Base-by-base conservation (phyloP, 2,329 filamentous ascomycete species). In the Pyricularia sp. region DNA sequence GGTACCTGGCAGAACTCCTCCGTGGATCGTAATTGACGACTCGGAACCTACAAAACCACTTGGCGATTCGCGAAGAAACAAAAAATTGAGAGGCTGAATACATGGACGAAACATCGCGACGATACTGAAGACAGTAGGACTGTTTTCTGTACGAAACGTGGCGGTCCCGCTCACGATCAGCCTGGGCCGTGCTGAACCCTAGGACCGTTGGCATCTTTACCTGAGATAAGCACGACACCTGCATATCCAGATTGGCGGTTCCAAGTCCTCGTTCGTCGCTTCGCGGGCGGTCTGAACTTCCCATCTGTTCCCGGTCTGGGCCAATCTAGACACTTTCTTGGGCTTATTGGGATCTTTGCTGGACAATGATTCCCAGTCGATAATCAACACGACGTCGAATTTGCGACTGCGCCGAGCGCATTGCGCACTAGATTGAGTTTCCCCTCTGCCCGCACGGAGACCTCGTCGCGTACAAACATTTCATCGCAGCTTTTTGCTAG, bases 341-440 rank as follows among this genome's bases (percentile, higher is more conserved):
- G 59, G 25, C 26, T 28, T 30, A 17, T 28, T 63, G 59, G 59
- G 59, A 63, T 63, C 59, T 63, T 63, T 63, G 59, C 59, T 28
- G 59, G 59, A 63, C 59, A 63, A 63, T 63, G 59, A 63, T 63
- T 63, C 25, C 59, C 59, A 63, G 4, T 63, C 26, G 25, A 6
- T 63, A 28, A 30, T 28, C 4, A 28, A 12, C 25, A 63, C 59
- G 9, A 63, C 59, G 59, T 63, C 59, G 59, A 30, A 28, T 63
- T 63, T 63, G 59, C 59, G 59, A 63, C 26, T 63, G 59, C 59
- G 59, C 59, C 25, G 59, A 63, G 59, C 59, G 59, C 59, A 63
- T 30, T 63, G 59, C 59, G 59, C 59, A 26, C 25, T 61, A 9
- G 23, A 61, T 26, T 61, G 58, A 25, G 23, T 26, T 58, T n/a